Evolutionary conservation across 2,329 filamentous ascomycete genomes (phyloP), one percentile per base, ranked within the genome.

Genomic region (Trichoderma polysporum): DNA sequence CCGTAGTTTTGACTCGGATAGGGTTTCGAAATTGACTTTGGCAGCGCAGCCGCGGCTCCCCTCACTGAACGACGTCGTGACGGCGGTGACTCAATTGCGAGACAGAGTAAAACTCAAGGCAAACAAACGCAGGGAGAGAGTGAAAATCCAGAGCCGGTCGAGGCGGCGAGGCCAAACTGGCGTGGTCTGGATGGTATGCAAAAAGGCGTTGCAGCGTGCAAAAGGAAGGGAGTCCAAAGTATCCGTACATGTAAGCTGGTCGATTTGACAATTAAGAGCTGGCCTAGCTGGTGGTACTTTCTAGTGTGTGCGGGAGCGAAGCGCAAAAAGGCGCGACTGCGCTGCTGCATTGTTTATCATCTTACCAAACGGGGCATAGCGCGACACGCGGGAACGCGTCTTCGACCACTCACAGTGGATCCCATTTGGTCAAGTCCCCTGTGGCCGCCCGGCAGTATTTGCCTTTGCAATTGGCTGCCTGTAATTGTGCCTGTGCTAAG

Each of bases 261-360:
- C 56, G 52, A 66, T 37, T 58, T 39, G 66, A 66, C 13, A 25
- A 35, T 50, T 47, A 50, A 63, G 45, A 7, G 35, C 25, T 49
- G 22, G 27, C 33, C 13, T 37, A 22, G 58, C 58, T 33, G 45
- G 50, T 31, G 37, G 49, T 37, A 19, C 35, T 9, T 64, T 22
- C 17, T 35, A 61, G 45, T 45, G 62, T n/a, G 50, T 25, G 62
- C 54, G 19, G 41, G 52, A 56, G 53, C 41, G 35, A 49, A 31
- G 66, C 33, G 45, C 49, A 62, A 37, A n/a, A 54, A 68, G 47
- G 68, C 57, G 63, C 56, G 66, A 58, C 58, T 60, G 69, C 49
- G 27, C 35, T 76, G 75, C 76, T 74, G 75, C 76, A 76, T 78
- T 79, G 77, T 79, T 79, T 79, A 79, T 75, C 70, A 57, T 67